A percentile compares a stretch with the other conserved stretches of the same genome.
Evolutionary conservation across 2,329 filamentous ascomycete species (phyloP).

Genomic region (Ilyonectria destructans): DNA sequence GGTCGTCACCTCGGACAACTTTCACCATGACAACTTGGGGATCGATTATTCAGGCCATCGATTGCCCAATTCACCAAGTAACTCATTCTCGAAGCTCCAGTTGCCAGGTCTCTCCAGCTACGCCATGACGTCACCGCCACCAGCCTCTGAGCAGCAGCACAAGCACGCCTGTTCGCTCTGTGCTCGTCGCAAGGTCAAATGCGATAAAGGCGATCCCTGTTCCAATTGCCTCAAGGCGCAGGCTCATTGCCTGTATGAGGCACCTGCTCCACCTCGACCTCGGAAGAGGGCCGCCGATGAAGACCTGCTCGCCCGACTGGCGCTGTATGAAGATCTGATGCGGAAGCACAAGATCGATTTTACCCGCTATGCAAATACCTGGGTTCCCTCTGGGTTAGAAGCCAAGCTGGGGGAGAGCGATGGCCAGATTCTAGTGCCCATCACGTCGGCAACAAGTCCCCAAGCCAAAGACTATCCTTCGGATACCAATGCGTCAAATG

Average conservation of each 20-base stretch:
- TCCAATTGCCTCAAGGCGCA: constrained; percentile 61
- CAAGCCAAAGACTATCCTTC: not conserved
- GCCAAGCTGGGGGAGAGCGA: not conserved
- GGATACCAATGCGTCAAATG: not conserved
- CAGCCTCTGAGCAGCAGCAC: not conserved
- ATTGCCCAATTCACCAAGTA: not conserved
- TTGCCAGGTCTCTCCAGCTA: not conserved
- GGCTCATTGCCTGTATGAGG: constrained; percentile 46
- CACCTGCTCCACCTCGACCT: constrained; percentile 38
- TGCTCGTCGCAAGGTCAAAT: constrained; percentile 53
- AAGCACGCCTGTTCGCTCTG: constrained; percentile 43
- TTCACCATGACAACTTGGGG: not conserved
- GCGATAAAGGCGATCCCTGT: constrained; percentile 59
- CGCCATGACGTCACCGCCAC: not conserved
- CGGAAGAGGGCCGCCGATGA: constrained; percentile 51
- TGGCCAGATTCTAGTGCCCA: not conserved
- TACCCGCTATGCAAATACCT: constrained; percentile 40
- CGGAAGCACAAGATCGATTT: constrained; percentile 47
- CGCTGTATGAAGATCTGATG: constrained; percentile 50
- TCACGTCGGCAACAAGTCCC: not conserved
- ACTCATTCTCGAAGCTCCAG: not conserved
- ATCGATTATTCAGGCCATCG: not conserved
- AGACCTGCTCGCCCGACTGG: constrained; percentile 44
- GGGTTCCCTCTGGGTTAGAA: constrained; percentile 44
- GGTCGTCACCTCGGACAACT: not conserved